Base-by-base conservation (phyloP, 768 basidiomycete genomes). In the Tubosaeta sp. region DNA sequence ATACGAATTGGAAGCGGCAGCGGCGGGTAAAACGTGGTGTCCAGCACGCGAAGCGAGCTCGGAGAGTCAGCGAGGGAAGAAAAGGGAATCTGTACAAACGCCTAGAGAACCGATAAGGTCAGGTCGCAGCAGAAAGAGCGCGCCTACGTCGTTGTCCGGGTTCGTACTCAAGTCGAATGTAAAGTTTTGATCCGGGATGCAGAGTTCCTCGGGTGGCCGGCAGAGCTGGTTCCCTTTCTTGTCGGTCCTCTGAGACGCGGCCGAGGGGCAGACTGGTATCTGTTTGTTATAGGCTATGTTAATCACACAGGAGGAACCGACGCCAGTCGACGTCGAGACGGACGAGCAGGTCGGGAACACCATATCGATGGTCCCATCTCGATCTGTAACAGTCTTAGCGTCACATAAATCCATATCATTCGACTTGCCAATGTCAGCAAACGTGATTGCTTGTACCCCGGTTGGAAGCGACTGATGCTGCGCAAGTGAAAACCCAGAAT, bases 281-380 rank as follows among this genome's bases (percentile, higher is more conserved):
- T 99, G 96, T 55, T 85, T 77, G 67, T 98, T 99, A 71, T 91
- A 97, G 4, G 85, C 94, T 49, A 98, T 87, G 63, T 94, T 95
- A 68, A 99, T 80, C 44, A 73, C 73, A 65, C 96, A 98, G 35
- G 81, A 78, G 2, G 72, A 72, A 11, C 94, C 94, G 1, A 89
- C 69, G 3, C 94, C 93, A 0, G 77, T 82, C 1, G 77, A 73
- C 1, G 73, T 65, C 0, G 87, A 85, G n/a, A 90, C 81, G 3
- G 76, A 79, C 0, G 74, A 69, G 64, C 96, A 99, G 1, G 88
- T 88, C 0, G 90, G 80, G 63, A 97, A 92, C 40, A 99, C 76
- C 78, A 98, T 83, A 66, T 98, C 96, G 29, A 98, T 88, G 1
- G 95, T 94, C 1, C 96, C 96, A 59, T 98, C 96, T 7, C 96